These are phyloP conservation scores for Earliella scabrosa DNA, from an alignment of 1,284 basidiomycete species.

Conservation along the genomic window DNA sequence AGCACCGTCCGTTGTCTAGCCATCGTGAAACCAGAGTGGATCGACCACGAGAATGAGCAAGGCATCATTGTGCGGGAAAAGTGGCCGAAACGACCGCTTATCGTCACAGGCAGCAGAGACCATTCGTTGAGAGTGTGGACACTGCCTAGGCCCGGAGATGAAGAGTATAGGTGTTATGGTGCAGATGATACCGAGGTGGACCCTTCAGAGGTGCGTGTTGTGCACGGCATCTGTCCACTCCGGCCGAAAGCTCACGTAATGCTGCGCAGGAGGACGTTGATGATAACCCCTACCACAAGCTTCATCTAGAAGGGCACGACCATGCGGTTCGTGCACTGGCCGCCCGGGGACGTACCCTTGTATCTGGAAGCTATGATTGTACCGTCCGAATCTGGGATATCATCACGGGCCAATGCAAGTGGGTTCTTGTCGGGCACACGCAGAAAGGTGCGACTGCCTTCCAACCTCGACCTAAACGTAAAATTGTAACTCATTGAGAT, in stretches of 20 bases:
- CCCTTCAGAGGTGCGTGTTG: constrained; percentile 61
- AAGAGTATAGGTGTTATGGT: constrained; percentile 74
- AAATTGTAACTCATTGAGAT: constrained; percentile 3
- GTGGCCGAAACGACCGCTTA: constrained; percentile 86
- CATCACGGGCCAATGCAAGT: constrained; percentile 83
- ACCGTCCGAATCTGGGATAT: constrained; percentile 96
- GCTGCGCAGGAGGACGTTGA: constrained; percentile 65
- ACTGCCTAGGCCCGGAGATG: constrained; percentile 78
- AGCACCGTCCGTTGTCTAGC: constrained; percentile 91
- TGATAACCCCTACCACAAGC: constrained; percentile 89
- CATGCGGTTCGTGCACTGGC: constrained; percentile 93
- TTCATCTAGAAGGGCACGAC: constrained; percentile 85
- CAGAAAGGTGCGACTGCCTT: constrained; percentile 73
- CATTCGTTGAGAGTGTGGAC: constrained; percentile 91
- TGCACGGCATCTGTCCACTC: background rate
- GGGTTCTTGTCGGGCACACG: constrained; percentile 84
- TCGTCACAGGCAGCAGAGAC: constrained; percentile 94
- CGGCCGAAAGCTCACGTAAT: constrained; percentile 10
- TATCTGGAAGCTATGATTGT: constrained; percentile 95
- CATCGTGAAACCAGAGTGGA: constrained; percentile 87
- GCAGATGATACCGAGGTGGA: constrained; percentile 72
- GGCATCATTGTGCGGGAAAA: constrained; percentile 67
- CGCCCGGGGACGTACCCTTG: constrained; percentile 84
- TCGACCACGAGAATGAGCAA: constrained; percentile 67
- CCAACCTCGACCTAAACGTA: background rate